Conservation (phyloP, 2,329 filamentous ascomycete species). For the Trichoderma semiorbis region DNA sequence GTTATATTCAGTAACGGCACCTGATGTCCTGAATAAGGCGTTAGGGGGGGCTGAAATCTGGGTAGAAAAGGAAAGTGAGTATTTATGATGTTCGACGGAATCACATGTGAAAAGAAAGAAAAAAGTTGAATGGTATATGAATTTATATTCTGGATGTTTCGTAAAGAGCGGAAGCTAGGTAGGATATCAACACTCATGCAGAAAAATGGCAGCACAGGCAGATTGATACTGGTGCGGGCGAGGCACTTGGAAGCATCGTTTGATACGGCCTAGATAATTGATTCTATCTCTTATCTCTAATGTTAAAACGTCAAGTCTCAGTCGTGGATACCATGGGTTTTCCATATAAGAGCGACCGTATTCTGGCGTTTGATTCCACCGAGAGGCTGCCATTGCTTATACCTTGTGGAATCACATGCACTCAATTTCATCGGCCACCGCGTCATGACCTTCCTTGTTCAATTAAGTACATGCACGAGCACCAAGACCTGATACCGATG, state of each 20-base stretch:
- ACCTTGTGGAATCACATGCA: background rate
- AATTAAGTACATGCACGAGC: background rate
- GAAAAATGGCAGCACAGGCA: background rate
- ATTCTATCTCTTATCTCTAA: background rate
- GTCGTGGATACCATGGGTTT: background rate
- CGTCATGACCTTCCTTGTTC: background rate
- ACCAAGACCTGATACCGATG: background rate
- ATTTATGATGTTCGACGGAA: background rate
- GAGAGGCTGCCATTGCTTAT: background rate
- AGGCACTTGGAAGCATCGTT: background rate
- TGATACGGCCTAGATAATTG: background rate
- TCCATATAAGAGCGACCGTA: background rate
- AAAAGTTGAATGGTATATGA: background rate
- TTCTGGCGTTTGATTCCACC: background rate
- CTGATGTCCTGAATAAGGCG: background rate
- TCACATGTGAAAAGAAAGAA: too few species aligned
- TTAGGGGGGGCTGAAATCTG: background rate
- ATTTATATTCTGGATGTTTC: background rate
- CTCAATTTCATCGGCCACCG: background rate
- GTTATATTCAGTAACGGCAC: slow-evolving; percentile 1
- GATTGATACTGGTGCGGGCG: background rate
- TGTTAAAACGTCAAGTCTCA: background rate
- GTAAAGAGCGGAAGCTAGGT: background rate
- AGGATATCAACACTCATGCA: background rate
- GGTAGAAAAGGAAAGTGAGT: background rate